A percentile compares a stretch with the other conserved stretches of the same genome.
These are phyloP conservation scores for Phylloporus sp. DNA, from an alignment of 768 basidiomycete genomes.

Conservation along the genomic window DNA sequence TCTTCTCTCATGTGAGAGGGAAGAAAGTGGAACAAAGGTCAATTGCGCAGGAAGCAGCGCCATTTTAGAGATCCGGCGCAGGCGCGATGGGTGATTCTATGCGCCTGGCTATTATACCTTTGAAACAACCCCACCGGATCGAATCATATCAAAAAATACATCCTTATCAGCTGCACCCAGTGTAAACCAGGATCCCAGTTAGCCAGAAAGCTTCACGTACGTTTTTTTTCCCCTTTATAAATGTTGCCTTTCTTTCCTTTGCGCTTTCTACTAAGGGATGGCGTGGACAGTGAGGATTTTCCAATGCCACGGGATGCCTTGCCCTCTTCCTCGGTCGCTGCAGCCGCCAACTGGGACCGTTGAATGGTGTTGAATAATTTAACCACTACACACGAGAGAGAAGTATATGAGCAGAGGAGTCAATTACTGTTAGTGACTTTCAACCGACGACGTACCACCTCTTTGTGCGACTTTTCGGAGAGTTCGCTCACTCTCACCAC, in stretches of 20 bases:
- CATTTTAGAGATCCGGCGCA: too few relatives aligned
- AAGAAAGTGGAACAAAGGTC: too few relatives aligned
- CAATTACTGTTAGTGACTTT: neutral
- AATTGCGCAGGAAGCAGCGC: neutral
- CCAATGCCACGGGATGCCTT: constrained; percentile 67
- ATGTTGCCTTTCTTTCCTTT: constrained; percentile 51
- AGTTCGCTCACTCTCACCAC: constrained; percentile 72
- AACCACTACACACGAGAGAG: constrained; percentile 48
- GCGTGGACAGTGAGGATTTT: constrained; percentile 69
- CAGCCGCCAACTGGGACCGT: constrained; percentile 63
- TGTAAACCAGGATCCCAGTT: neutral
- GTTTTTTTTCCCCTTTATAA: constrained; percentile 53
- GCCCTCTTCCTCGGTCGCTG: constrained; percentile 49
- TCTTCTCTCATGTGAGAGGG: too few relatives aligned
- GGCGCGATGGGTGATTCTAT: neutral
- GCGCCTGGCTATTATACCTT: constrained; percentile 41
- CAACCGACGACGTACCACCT: constrained; percentile 66
- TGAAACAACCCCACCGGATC: constrained; percentile 76
- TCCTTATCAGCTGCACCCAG: constrained; percentile 62
- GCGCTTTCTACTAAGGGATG: constrained; percentile 46
- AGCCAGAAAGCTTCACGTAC: constrained; percentile 35
- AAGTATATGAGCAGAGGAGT: neutral
- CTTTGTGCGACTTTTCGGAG: constrained; percentile 81
- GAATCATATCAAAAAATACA: constrained; percentile 79
- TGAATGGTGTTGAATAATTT: constrained; percentile 85